Percentiles rank a stretch among this genome's conserved stretches.
Evolutionary conservation across 177 flowering plant species (phyloP).

Genomic region (Vitis hybrid): DNA sequence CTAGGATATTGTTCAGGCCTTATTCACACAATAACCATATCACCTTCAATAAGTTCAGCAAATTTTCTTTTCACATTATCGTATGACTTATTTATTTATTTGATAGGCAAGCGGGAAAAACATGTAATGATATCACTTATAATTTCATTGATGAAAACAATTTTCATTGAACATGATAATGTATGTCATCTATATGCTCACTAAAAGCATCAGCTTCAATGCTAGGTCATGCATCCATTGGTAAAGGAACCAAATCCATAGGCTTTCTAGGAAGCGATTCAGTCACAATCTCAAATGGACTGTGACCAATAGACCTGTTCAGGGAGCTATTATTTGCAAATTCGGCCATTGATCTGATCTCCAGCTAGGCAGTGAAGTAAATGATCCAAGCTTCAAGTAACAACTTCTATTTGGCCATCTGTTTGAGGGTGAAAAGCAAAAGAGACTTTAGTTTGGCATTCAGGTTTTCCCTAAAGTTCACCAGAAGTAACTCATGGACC

Average conservation of each 20-base stretch:
- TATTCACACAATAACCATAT: not conserved
- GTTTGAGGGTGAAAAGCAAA: too few relatives aligned
- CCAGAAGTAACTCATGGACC: too few relatives aligned
- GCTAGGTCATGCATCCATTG: not conserved
- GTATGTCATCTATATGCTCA: not conserved
- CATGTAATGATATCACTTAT: not conserved
- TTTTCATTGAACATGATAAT: not conserved
- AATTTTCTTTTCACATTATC: not conserved
- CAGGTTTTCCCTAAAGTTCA: too few relatives aligned
- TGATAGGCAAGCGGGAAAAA: too few relatives aligned
- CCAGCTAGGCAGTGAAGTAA: too few relatives aligned
- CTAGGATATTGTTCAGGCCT: not conserved
- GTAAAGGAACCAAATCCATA: not conserved
- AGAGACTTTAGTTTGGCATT: too few relatives aligned
- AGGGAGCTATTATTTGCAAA: slow-evolving; percentile 9
- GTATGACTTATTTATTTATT: too few relatives aligned
- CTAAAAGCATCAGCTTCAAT: slow-evolving; percentile 2
- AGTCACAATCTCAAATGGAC: not conserved
- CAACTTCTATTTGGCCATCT: too few relatives aligned
- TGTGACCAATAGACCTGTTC: not conserved
- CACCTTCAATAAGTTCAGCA: not conserved
- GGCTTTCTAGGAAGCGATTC: not conserved
- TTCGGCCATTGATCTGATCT: not conserved
- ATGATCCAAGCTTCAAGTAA: too few relatives aligned
- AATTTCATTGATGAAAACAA: not conserved